Conservation (phyloP, 257 asterid species). For the Oldenlandia corymbosa region DNA sequence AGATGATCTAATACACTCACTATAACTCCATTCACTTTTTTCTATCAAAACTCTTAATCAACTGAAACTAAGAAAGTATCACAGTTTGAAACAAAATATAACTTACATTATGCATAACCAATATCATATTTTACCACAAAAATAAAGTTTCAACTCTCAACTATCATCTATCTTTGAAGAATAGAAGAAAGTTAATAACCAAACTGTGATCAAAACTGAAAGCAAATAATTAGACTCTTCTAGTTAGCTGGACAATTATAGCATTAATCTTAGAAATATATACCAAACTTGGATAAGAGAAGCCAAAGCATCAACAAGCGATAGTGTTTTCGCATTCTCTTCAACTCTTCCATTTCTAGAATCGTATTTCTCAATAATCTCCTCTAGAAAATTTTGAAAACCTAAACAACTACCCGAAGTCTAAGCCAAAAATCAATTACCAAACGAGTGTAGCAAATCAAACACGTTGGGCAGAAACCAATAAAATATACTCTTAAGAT, state of each 20-base stretch:
- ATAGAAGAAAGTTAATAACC: background rate
- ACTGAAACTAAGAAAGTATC: background rate
- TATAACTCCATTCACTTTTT: background rate
- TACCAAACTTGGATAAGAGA: slow-evolving; percentile 57
- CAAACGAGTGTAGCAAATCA: background rate
- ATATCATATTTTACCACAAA: background rate
- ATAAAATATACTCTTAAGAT: background rate
- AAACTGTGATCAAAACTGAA: background rate
- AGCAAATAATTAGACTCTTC: background rate
- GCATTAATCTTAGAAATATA: background rate
- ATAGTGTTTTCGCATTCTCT: slow-evolving; percentile 38
- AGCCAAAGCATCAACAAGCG: slow-evolving; percentile 53
- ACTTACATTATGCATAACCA: background rate
- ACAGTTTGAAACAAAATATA: background rate
- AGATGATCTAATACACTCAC: background rate
- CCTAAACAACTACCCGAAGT: slow-evolving; percentile 75
- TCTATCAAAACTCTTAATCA: background rate
- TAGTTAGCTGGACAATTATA: background rate
- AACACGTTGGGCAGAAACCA: background rate
- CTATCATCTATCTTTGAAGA: background rate
- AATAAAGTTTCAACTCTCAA: background rate
- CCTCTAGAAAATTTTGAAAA: slow-evolving; percentile 47
- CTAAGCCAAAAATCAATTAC: slow-evolving; percentile 29
- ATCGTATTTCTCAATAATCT: slow-evolving; percentile 44
- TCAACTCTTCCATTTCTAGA: slow-evolving; percentile 27